A percentile compares a stretch with the other conserved stretches of the same genome.
phyloP scores from a whole-genome alignment of 371 early-diverging fungal species.

The Fennellomyces sp. region DNA sequence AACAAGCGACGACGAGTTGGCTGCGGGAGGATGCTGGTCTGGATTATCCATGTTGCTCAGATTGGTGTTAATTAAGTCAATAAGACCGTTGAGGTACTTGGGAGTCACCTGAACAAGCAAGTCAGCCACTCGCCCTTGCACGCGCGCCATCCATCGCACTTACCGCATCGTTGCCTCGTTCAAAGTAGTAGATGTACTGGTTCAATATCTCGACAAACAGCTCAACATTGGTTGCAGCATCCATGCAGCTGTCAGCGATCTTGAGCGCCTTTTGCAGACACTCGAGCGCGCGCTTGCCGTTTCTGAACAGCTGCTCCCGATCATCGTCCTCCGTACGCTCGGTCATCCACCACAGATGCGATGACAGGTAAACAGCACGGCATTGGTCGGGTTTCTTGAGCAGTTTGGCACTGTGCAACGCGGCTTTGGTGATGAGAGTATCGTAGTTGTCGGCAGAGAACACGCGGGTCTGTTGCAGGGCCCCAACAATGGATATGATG shows the following conservation, averaged over 20 bases:
- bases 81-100: conserved; percentile 86
- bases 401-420: conserved; percentile 83
- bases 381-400: conserved; percentile 94
- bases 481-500: conserved; percentile 80
- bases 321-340: conserved; percentile 43
- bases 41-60: conserved; percentile 71
- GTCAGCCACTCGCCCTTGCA: too few species aligned
- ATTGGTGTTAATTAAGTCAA: conserved; percentile 83
- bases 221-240: conserved; percentile 79
- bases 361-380: conserved; percentile 76
- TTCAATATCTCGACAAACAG: conserved; percentile 93
- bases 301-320: conserved; percentile 57
- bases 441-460: conserved; percentile 88
- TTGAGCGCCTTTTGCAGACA: conserved; percentile 90
- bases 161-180: conserved; percentile 76
- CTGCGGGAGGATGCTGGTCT: conserved; percentile 62
- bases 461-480: conserved; percentile 74
- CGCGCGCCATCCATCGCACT: conserved; percentile 8
- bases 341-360: conserved; percentile 89
- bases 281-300: conserved; percentile 83
- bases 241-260: conserved; percentile 91
- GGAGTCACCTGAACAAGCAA: conserved; percentile 70
- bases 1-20: conserved; percentile 61
- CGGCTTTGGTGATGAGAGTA: conserved; percentile 86
- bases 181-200: conserved; percentile 88